Evolutionary conservation across 108 stramenopile species (phyloP), one percentile per base, ranked within the genome.

Genomic region (Seminavis robusta): DNA sequence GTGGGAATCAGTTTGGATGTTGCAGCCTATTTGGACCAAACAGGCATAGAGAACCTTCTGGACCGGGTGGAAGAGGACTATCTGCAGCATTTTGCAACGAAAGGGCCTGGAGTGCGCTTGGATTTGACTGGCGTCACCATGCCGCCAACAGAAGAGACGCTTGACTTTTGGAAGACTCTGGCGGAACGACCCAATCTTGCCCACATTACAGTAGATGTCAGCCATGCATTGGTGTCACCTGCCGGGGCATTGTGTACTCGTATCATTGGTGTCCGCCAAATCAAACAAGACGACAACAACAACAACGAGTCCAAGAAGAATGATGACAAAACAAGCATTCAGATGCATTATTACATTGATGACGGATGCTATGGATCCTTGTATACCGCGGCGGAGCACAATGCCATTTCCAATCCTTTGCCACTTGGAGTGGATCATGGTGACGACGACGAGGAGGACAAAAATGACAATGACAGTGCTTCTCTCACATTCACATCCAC

Each of bases 331-430:
- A n/a, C n/a, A n/a, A n/a, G n/a, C n/a, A 36, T 51, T 21, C 39
- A 33, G 36, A 33, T 39, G 11, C 65, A 77, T 27, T 63, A 66
- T 25, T 77, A 77, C 45, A 67, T 77, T 52, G 76, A 77, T 48
- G 76, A 77, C 37, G 76, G 76, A 34, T 77, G 69, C 40, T 77
- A 77, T 32, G 76, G 76, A 39, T 77, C 76, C 1, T 24, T 77
- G 33, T 53, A 63, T 27, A 54, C 47, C 20, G 33, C 29, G 15
- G 43, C 59, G n/a, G 59, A 58, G 0, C 36, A 43, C 33, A 37
- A 40, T 26, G 52, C 24, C 31, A 9, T 7, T n/a, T n/a, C n/a
- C n/a, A n/a, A n/a, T n/a, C n/a, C n/a, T n/a, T n/a, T n/a, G n/a
- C n/a, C n/a, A n/a, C n/a, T n/a, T n/a, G 36, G 36, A 11, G 36